phyloP scores from a whole-genome alignment of 805 yeast species.

The Novakomyces olei region DNA sequence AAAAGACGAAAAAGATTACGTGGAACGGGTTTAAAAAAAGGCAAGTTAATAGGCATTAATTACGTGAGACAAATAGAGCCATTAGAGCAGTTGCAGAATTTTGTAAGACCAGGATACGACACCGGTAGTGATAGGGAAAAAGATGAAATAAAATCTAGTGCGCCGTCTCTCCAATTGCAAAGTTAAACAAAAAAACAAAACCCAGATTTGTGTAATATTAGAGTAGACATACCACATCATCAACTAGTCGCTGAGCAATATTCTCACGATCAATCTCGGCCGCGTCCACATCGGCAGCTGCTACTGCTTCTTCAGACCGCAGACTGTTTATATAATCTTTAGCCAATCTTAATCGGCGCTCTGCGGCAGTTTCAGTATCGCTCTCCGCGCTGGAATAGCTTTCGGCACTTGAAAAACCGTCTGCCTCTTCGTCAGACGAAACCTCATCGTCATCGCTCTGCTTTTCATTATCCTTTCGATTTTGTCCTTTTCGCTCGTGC shows the following conservation, averaged over 20 bases:
- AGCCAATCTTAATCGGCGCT: conserved; percentile 81
- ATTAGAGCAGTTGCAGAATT: no score
- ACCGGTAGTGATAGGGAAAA: conserved; percentile 2
- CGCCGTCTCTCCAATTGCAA: conserved; percentile 87
- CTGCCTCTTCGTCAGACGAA: no score
- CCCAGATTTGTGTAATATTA: no score
- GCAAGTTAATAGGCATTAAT: no score
- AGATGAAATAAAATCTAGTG: conserved; percentile 36
- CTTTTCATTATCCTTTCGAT: conserved; percentile 54
- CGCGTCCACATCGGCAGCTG: conserved; percentile 48
- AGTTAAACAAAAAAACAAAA: no score
- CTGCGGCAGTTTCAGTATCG: conserved; percentile 65
- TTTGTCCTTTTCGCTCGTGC: no score
- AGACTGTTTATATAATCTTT: conserved; percentile 73
- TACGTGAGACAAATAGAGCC: no score
- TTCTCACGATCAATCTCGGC: conserved; percentile 75
- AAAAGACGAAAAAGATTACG: no score
- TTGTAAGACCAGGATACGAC: not conserved
- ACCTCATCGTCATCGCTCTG: conserved; percentile 6
- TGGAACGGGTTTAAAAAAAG: no score
- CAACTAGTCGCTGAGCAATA: conserved; percentile 53
- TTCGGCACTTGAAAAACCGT: no score
- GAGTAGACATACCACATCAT: no score
- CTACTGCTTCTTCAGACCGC: conserved; percentile 31
- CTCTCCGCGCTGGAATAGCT: no score